Percentiles rank a stretch among this genome's conserved stretches.
phyloP scores from a whole-genome alignment of 1,284 basidiomycete genomes.

The Austroboletus niveus region DNA sequence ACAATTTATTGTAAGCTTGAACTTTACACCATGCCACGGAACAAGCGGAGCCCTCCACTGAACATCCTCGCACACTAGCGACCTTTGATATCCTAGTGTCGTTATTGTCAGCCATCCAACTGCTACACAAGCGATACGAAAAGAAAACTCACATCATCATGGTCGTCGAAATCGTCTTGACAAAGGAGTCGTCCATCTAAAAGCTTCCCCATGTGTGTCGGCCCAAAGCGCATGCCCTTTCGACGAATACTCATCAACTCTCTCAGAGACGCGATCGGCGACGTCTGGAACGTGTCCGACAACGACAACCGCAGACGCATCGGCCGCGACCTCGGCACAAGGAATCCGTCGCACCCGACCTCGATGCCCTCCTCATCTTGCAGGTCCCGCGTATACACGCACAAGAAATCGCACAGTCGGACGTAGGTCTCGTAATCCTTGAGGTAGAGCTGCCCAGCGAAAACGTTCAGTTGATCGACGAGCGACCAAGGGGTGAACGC shows the following conservation, averaged over 20 bases:
- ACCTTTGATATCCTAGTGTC: no score
- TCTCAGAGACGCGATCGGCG: conserved; percentile 38
- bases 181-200: conserved; percentile 33
- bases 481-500: no score
- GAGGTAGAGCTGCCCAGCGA: no score
- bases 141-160: conserved; percentile 6
- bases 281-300: conserved; percentile 16
- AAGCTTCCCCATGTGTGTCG: conserved; percentile 13
- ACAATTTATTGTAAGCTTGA: no score
- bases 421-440: no score
- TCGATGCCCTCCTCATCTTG: background rate
- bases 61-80: no score
- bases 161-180: conserved; percentile 23
- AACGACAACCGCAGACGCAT: background rate
- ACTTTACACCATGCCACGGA: no score
- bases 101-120: no score
- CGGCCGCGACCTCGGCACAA: background rate
- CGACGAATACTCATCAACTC: conserved; percentile 36
- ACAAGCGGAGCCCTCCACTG: no score
- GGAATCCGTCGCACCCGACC: background rate
- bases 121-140: no score
- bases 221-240: conserved; percentile 39
- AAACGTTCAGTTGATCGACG: no score
- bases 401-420: background rate
- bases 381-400: conserved; percentile 20